Evolutionary conservation across 768 basidiomycete genomes (phyloP), one percentile per base, ranked within the genome.

Genomic region (Calocybe cyanea): DNA sequence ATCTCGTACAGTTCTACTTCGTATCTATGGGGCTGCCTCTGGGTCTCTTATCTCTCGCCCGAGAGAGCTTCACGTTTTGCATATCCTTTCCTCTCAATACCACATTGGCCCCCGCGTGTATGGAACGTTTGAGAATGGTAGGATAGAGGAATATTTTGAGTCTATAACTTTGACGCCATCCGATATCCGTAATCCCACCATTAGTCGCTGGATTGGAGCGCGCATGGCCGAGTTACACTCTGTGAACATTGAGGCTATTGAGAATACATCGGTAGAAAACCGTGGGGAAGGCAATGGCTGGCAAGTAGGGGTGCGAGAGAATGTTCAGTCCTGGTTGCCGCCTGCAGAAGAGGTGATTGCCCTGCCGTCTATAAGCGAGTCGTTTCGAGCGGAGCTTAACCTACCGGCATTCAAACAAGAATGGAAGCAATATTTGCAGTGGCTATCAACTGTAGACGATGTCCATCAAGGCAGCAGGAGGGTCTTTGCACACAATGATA

Each of bases 221-320:
- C 77, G 95, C 25, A 98, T 98, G 95, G 83, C 92, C 17, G 94
- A 98, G 64, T 76, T 99, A 24, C 96, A 99, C 65, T 81, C 83
- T 19, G 95, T 97, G 38, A 92, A 95, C 57, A 74, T 96, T 41
- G 73, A 76, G 11, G 71, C 73, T 34, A 73, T 97, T 37, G 78
- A 80, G 57, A 70, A 69, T 30, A 65, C 69, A 31, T 61, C 68
- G 38, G 57, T 63, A 15, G 58, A 61, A 34, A 65, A 59, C 25
- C 59, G 57, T 25, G 65, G 69, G 6, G 73, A 73, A 61, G 69
- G 71, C 41, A 70, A 67, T 41, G 74, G 69, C 14, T 75, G 78
- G 71, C 74, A 80, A 45, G 72, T 85, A 38, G 80, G 75, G 14
- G 80, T 77, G 3, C 75, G 75, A 63, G 76, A 74, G 62, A 88